Evolutionary conservation across 768 basidiomycete species (phyloP), one percentile per base, ranked within the genome.

Genomic region (Podaxis mareebaensis): DNA sequence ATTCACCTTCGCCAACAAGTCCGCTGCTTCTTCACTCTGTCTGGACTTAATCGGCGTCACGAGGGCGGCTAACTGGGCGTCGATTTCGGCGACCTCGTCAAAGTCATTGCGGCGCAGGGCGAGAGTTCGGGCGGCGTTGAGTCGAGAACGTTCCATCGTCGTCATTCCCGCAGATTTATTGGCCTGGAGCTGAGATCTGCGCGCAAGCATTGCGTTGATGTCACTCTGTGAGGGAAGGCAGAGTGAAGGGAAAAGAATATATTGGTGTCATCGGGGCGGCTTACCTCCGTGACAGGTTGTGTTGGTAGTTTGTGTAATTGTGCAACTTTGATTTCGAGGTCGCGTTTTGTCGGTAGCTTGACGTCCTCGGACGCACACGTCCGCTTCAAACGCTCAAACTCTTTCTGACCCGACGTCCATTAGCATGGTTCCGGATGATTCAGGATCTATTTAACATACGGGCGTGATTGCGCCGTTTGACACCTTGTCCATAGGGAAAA

Each of bases 401-500:
- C 94, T 73, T 83, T 83, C 92, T 94, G 71, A 53, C 67, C 12
- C 46, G 8, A 49, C 13, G 55, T 46, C 17, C 56, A 61, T 62
- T 39, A 61, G 53, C n/a, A 61, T 30, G 48, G 36, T 17, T 66
- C 42, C 42, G 54, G 6, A 40, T 57, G 64, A 39, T 4, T 46
- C 4, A 11, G 55, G 24, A 56, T 28, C 60, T 44, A 51, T 40
- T 17, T 13, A 5, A 81, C 87, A 56, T 53, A 95, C 96, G 65
- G 79, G 74, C 11, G 76, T 77, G 63, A 94, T 89, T 3, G 76
- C 61, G 1, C 83, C 76, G 71, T 98, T 96, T 6, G 94, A 96
- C 7, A 96, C 86, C 67, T 89, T 90, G 71, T 95, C 93, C 89
- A 99, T 95, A 3, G 74, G 73, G 69, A 90, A 95, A 0, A 74